A percentile compares a stretch with the other conserved stretches of the same genome.
These are phyloP conservation scores for Amanita fuliginea DNA, from an alignment of 768 basidiomycete species.

Conservation along the genomic window DNA sequence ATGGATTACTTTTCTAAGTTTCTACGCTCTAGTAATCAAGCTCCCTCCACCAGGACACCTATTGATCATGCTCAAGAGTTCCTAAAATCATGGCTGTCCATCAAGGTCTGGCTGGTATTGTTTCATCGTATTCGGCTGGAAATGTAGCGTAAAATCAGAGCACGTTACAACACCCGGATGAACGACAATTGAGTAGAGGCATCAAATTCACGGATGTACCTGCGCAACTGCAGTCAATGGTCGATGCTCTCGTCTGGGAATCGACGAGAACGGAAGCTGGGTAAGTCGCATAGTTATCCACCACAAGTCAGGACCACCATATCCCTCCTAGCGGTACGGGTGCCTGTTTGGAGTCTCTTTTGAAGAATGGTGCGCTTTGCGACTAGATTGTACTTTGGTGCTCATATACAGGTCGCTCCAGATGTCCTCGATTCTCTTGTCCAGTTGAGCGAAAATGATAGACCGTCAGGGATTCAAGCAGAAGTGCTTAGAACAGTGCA, in stretches of 20 bases:
- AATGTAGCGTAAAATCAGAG: slow-evolving; percentile 33
- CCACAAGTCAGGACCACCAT: neutral
- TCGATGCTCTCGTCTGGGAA: slow-evolving; percentile 80
- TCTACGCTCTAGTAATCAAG: slow-evolving; percentile 34
- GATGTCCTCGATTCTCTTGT: slow-evolving; percentile 82
- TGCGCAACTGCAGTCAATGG: slow-evolving; percentile 62
- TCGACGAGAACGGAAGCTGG: slow-evolving; percentile 78
- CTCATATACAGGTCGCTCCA: slow-evolving; percentile 18
- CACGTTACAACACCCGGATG: slow-evolving; percentile 81
- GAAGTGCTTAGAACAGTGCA: slow-evolving; percentile 81
- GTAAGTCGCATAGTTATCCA: slow-evolving; percentile 33
- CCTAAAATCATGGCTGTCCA: slow-evolving; percentile 59
- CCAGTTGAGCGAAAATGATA: slow-evolving; percentile 72
- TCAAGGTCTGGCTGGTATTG: slow-evolving; percentile 42
- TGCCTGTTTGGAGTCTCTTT: slow-evolving; percentile 79
- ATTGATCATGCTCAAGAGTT: slow-evolving; percentile 68
- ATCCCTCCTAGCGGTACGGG: slow-evolving; percentile 61
- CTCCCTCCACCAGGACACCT: slow-evolving; percentile 30
- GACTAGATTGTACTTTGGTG: neutral
- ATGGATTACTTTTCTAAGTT: slow-evolving; percentile 91
- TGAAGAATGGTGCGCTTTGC: slow-evolving; percentile 63
- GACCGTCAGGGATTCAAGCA: slow-evolving; percentile 84
- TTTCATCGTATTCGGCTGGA: neutral
- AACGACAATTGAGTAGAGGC: slow-evolving; percentile 74
- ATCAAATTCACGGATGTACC: slow-evolving; percentile 80